These are phyloP conservation scores for Paramyrothecium roridum DNA, from an alignment of 2,329 filamentous ascomycete species.

Conservation along the genomic window DNA sequence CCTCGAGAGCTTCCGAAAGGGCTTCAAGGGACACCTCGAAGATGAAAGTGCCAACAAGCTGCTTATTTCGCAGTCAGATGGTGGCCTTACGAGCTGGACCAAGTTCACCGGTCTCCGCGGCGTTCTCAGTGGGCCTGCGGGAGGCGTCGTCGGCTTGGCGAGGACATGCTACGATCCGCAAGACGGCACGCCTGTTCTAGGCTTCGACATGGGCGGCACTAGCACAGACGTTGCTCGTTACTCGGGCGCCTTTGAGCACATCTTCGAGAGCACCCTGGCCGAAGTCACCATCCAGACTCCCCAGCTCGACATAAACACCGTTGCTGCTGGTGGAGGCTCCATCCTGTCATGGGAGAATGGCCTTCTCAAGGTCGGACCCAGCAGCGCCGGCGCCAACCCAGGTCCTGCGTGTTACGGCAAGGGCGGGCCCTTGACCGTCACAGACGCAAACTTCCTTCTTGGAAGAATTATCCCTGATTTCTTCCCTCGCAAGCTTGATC, in stretches of 20 bases:
- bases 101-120: conserved; percentile 21
- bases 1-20: conserved; percentile 27
- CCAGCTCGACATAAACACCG: conserved; percentile 73
- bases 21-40: conserved; percentile 18
- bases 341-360: conserved; percentile 66
- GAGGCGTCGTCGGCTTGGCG: conserved; percentile 21
- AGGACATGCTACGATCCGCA: conserved; percentile 19
- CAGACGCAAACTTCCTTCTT: conserved; percentile 68
- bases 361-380: conserved; percentile 67
- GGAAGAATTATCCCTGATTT: conserved; percentile 57
- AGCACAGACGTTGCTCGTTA: conserved; percentile 71
- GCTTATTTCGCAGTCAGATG: conserved; percentile 22
- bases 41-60: conserved; percentile 24
- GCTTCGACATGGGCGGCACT: conserved; percentile 50
- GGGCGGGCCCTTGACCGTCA: conserved; percentile 67
- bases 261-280: conserved; percentile 69
- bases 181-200: conserved; percentile 18
- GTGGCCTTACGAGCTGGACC: conserved; percentile 20
- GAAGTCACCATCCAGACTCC: conserved; percentile 69
- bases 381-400: conserved; percentile 69
- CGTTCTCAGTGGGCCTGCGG: conserved; percentile 21
- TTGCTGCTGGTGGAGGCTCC: conserved; percentile 49
- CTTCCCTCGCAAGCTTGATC: conserved; percentile 53
- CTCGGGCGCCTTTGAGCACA: conserved; percentile 66
- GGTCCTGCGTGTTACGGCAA: conserved; percentile 72